Evolutionary conservation across 2,329 filamentous ascomycete genomes (phyloP), one percentile per base, ranked within the genome.

Genomic region (Purpureocillium lavendulum): DNA sequence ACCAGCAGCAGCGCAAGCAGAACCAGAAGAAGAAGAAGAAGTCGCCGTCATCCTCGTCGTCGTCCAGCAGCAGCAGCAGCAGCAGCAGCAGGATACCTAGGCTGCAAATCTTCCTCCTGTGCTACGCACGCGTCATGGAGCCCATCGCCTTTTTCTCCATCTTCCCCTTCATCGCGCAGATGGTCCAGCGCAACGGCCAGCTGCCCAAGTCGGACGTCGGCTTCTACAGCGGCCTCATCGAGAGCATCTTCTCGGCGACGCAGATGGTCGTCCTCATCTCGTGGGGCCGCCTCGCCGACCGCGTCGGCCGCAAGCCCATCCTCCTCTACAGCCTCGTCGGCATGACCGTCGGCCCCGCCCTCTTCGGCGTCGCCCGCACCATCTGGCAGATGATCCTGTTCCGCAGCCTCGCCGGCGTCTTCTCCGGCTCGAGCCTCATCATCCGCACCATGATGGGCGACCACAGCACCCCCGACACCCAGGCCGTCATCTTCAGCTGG

Each of bases 61-160:
- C 29, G 29, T 6, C 7, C 29, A 14, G n/a, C 7, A 30, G 26
- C 29, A 12, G 11, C 29, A 6, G 7, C 29, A 30, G 13, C 11
- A 14, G 13, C 1, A 62, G 69, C 49, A 71, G 65, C 41, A 70
- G 73, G 1, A 55, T 84, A 10, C 60, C 78, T n/a, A 67, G 64
- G 45, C 39, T 56, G n/a, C 86, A 90, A 56, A 78, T 92, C 38
- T 58, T 82, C 26, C 59, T 84, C 10, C 75, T 92, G 11, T 90
- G 85, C 65, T 84, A 80, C 55, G 79, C 80, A 2, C 77, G 84
- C 6, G 55, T 85, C 18, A 67, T 86, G 33, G 86, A 90, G 53
- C 84, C 86, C 1, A 72, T 89, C 31, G 82, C 84, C n/a, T 90
- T 87, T 65, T 90, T 89, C 65, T 78, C 72, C 55, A 87, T 90